These are phyloP conservation scores for Hypoxylon lienhwacheense DNA, from an alignment of 495 filamentous ascomycete genomes.

Conservation along the genomic window DNA sequence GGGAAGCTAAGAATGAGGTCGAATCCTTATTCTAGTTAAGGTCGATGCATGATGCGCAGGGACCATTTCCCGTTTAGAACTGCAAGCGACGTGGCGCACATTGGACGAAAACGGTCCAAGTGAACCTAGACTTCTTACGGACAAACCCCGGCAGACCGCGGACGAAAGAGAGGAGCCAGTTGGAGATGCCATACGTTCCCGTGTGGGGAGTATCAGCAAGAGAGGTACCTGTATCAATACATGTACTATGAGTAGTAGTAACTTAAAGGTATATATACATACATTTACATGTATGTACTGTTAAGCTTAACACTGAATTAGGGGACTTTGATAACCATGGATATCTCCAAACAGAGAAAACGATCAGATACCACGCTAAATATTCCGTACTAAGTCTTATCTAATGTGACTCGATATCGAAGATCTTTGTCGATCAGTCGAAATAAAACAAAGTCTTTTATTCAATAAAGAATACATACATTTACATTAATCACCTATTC, in stretches of 20 bases:
- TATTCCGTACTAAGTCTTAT: too few species aligned
- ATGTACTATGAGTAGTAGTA: neutral
- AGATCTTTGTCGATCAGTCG: slow-evolving; percentile 11
- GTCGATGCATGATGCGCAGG: slow-evolving; percentile 31
- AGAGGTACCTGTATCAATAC: too few species aligned
- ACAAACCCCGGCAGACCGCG: slow-evolving; percentile 23
- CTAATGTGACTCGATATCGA: neutral
- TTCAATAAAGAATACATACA: neutral
- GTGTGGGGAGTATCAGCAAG: too few species aligned
- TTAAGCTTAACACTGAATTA: neutral
- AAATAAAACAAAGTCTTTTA: neutral
- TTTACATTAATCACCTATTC: too few species aligned
- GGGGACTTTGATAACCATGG: too few species aligned
- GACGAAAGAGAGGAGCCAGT: slow-evolving; percentile 19
- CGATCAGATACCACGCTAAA: too few species aligned
- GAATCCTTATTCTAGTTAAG: slow-evolving; percentile 25
- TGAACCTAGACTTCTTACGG: slow-evolving; percentile 23
- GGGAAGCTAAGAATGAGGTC: slow-evolving; percentile 24
- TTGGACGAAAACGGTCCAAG: slow-evolving; percentile 26
- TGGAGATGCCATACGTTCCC: slow-evolving; percentile 21
- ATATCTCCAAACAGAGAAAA: too few species aligned
- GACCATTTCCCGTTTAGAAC: slow-evolving; percentile 30
- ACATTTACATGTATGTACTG: neutral
- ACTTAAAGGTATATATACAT: neutral
- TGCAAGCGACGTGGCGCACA: slow-evolving; percentile 32